Evolutionary conservation across 805 yeast species (phyloP).

Genomic region (Starmerella apicola): DNA sequence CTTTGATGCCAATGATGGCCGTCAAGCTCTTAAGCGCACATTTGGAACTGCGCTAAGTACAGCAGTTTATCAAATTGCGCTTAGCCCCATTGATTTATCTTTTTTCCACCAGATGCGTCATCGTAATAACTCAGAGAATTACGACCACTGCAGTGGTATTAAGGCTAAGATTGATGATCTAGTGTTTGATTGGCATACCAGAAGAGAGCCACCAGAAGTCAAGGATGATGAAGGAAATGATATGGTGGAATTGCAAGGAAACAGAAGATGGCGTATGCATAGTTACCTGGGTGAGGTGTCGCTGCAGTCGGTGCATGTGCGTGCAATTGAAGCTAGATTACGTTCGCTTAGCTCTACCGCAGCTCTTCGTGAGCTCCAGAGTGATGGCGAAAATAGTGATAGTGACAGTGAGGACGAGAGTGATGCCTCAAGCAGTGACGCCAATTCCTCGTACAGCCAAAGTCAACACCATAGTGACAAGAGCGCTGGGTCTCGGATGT

Average conservation of each 20-base stretch:
- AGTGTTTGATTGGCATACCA: constrained; percentile 54
- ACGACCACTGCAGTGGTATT: constrained; percentile 49
- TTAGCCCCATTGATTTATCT: constrained; percentile 61
- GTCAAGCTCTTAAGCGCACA: constrained; percentile 31
- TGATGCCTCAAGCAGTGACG: neutral
- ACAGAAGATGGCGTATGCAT: constrained; percentile 37
- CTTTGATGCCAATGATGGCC: constrained; percentile 31
- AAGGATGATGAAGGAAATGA: constrained; percentile 19
- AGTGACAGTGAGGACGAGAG: constrained; percentile 18
- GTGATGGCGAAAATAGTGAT: constrained; percentile 6
- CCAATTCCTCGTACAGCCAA: neutral
- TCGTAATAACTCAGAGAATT: constrained; percentile 22
- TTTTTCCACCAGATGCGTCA: constrained; percentile 39
- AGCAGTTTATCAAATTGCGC: constrained; percentile 62
- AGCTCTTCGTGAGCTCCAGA: constrained; percentile 8
- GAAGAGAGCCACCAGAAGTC: constrained; percentile 31
- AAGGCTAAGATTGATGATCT: constrained; percentile 48
- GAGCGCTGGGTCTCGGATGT: constrained; percentile 1
- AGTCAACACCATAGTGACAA: neutral
- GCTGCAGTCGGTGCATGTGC: constrained; percentile 52
- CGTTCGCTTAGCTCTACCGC: constrained; percentile 9
- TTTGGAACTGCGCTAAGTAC: constrained; percentile 48
- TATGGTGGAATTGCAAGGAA: constrained; percentile 6
- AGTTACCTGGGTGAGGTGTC: constrained; percentile 61
- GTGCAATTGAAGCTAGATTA: constrained; percentile 53